Evolutionary conservation across 2,329 filamentous ascomycete genomes (phyloP).

Genomic region (Fusarium sp.): DNA sequence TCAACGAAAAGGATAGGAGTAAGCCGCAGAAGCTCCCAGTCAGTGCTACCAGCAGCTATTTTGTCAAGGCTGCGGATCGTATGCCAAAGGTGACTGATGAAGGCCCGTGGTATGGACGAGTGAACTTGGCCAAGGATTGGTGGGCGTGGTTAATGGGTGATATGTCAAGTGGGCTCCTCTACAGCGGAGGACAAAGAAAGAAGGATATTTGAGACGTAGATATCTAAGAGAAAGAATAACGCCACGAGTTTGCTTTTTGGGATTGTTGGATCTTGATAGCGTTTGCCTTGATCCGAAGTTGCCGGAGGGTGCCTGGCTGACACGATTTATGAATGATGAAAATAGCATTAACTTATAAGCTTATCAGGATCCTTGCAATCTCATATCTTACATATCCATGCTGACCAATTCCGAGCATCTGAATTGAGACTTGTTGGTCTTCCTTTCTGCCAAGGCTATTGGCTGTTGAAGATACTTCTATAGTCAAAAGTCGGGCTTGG

Average conservation of each 20-base stretch:
- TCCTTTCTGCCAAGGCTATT: not conserved
- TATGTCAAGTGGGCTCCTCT: slow-evolving; percentile 46
- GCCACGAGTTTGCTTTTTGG: not conserved
- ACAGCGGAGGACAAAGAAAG: slow-evolving; percentile 39
- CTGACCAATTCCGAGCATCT: not conserved
- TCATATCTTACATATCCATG: not conserved
- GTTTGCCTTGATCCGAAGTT: not conserved
- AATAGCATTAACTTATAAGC: not conserved
- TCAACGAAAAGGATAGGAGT: slow-evolving; percentile 38
- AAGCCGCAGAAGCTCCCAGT: slow-evolving; percentile 42
- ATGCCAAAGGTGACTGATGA: slow-evolving; percentile 50
- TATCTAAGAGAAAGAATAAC: not conserved
- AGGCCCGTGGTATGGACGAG: slow-evolving; percentile 50
- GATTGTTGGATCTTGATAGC: not conserved
- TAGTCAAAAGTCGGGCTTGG: not conserved
- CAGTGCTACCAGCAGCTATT: slow-evolving; percentile 47
- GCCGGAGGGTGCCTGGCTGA: not conserved
- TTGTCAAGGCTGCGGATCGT: slow-evolving; percentile 48
- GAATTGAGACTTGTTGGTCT: not conserved
- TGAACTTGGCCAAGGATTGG: slow-evolving; percentile 43
- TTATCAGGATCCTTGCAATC: not conserved
- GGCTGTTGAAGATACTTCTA: not conserved
- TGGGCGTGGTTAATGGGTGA: slow-evolving; percentile 45
- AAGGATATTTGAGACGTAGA: slow-evolving; percentile 21
- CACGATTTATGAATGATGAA: not conserved